Conservation (phyloP, 2,329 filamentous ascomycete species). For the Trichoderma cornu-damae region DNA sequence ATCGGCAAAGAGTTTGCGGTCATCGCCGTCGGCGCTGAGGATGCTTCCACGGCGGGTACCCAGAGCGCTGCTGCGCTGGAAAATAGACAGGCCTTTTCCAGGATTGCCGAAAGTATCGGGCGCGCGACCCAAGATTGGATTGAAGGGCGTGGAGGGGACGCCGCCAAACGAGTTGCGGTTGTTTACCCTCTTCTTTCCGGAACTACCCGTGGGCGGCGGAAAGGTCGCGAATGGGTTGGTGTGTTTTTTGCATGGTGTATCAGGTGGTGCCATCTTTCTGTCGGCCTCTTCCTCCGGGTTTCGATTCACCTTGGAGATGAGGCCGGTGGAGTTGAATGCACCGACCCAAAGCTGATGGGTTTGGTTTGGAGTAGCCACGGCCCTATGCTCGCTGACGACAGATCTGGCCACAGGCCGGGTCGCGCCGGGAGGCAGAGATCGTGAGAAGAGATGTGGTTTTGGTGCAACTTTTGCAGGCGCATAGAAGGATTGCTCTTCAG, state of each 20-base stretch:
- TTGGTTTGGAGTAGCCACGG: slow-evolving; percentile 43
- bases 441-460: slow-evolving; percentile 35
- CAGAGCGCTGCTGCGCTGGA: slow-evolving; percentile 50
- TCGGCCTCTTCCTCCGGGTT: slow-evolving; percentile 63
- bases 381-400: slow-evolving; percentile 28
- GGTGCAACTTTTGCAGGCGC: slow-evolving; percentile 29
- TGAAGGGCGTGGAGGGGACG: slow-evolving; percentile 76
- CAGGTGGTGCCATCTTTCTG: slow-evolving; percentile 70
- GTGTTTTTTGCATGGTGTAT: slow-evolving; percentile 93
- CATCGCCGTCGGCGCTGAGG: slow-evolving; percentile 74
- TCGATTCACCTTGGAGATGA: slow-evolving; percentile 91
- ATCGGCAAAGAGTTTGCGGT: slow-evolving; percentile 47
- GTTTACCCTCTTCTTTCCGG: slow-evolving; percentile 58
- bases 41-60: slow-evolving; percentile 61
- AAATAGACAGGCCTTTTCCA: slow-evolving; percentile 61
- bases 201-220: slow-evolving; percentile 54
- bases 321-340: slow-evolving; percentile 88
- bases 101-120: slow-evolving; percentile 50
- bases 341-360: slow-evolving; percentile 63
- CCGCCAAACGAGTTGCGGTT: slow-evolving; percentile 64
- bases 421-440: slow-evolving; percentile 37
- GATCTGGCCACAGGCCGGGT: slow-evolving; percentile 33
- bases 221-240: slow-evolving; percentile 63
- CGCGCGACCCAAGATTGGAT: slow-evolving; percentile 47
- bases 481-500: slow-evolving; percentile 55